These are phyloP conservation scores for Ophiostoma angusticollis DNA, from an alignment of 2,329 filamentous ascomycete genomes.

Conservation along the genomic window DNA sequence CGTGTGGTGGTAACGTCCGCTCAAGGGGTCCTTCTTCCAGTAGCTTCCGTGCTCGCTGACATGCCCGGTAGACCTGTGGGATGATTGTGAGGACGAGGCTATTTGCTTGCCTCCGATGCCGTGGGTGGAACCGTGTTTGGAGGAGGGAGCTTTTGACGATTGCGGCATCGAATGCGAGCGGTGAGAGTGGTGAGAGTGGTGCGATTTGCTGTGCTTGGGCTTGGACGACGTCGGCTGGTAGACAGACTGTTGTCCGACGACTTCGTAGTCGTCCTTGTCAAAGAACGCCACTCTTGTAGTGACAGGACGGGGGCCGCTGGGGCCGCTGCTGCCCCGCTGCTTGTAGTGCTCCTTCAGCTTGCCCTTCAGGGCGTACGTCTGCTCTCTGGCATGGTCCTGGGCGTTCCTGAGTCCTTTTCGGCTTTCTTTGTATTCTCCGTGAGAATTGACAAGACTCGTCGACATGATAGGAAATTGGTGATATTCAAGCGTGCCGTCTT, in stretches of 20 bases:
- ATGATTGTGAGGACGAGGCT: slow-evolving; percentile 1
- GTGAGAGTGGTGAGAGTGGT: too few species aligned
- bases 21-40: slow-evolving; percentile 5
- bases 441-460: too few species aligned
- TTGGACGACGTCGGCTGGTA: too few species aligned
- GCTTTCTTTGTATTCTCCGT: too few species aligned
- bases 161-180: too few species aligned
- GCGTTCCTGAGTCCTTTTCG: slow-evolving; percentile 15
- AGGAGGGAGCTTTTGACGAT: too few species aligned
- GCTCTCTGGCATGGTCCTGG: slow-evolving; percentile 15
- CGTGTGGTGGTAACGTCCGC: background rate
- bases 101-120: background rate
- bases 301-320: slow-evolving; percentile 7
- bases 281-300: background rate
- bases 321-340: too few species aligned
- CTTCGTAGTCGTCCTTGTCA: background rate
- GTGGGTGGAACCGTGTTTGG: too few species aligned
- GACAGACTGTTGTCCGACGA: background rate
- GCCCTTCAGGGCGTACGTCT: slow-evolving; percentile 12
- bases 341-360: slow-evolving; percentile 14
- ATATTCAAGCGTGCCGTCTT: too few species aligned
- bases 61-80: background rate
- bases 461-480: too few species aligned
- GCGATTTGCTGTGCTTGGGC: too few species aligned
- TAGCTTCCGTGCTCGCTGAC: too few species aligned